These are phyloP conservation scores for Ilex aquifolium DNA, from an alignment of 257 asterid species.

Conservation along the genomic window DNA sequence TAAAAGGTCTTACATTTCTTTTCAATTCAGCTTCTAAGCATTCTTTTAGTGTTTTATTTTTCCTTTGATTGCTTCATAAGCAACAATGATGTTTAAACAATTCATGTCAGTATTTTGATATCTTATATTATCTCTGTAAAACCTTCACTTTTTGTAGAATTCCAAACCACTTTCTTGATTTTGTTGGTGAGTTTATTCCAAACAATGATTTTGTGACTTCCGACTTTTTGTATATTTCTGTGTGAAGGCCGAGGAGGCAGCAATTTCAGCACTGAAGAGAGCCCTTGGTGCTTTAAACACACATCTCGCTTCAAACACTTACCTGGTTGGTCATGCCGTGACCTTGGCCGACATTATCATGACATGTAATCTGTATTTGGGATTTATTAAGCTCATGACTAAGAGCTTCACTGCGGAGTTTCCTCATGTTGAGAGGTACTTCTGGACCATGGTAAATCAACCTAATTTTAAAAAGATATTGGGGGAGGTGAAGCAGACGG, in stretches of 20 bases:
- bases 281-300: slow-evolving; percentile 64
- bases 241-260: slow-evolving; percentile 67
- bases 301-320: slow-evolving; percentile 72
- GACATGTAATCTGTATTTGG: slow-evolving; percentile 46
- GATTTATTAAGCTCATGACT: slow-evolving; percentile 42
- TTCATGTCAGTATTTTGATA: too few species aligned
- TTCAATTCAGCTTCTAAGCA: too few species aligned
- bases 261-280: slow-evolving; percentile 62
- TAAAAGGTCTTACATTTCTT: too few species aligned
- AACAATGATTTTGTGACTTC: too few species aligned
- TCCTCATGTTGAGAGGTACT: slow-evolving; percentile 87
- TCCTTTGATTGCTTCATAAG: too few species aligned
- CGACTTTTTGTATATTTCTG: background rate
- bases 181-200: too few species aligned
- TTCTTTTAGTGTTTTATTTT: too few species aligned
- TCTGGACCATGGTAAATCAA: slow-evolving; percentile 86
- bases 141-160: too few species aligned
- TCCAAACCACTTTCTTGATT: too few species aligned
- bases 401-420: slow-evolving; percentile 84
- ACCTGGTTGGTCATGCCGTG: slow-evolving; percentile 73
- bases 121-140: too few species aligned
- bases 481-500: slow-evolving; percentile 61
- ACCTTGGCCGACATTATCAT: slow-evolving; percentile 77
- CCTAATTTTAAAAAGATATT: slow-evolving; percentile 66
- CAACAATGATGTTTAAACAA: too few species aligned